phyloP scores from a whole-genome alignment of 2,329 filamentous ascomycete genomes.

The Harringtonia aguacate region DNA sequence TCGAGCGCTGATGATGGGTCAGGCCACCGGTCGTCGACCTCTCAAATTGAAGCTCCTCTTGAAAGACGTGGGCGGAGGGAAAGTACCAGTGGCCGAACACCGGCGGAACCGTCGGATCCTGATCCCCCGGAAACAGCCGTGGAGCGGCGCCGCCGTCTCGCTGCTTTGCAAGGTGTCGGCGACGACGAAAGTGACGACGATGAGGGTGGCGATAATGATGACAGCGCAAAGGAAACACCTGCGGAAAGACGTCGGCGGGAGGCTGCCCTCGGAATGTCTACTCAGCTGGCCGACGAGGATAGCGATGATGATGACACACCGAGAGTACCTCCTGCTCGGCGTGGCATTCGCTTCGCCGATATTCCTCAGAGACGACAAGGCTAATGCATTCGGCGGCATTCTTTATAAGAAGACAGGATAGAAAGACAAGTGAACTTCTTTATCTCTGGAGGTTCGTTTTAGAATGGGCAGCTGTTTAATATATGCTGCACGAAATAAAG shows the following conservation, averaged over 20 bases:
- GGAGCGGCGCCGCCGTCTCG: conserved; percentile 55
- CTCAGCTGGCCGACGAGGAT: conserved; percentile 30
- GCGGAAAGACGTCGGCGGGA: conserved; percentile 65
- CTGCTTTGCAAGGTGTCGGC: conserved; percentile 33
- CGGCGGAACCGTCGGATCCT: not conserved
- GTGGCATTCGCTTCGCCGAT: conserved; percentile 54
- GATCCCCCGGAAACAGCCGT: conserved; percentile 51
- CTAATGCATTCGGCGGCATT: not conserved
- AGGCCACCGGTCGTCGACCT: conserved; percentile 2
- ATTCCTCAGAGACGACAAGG: conserved; percentile 13
- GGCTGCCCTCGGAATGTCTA: conserved; percentile 56
- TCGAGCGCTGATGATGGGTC: not conserved
- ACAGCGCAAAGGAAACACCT: conserved; percentile 46
- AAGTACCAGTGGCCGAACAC: not conserved
- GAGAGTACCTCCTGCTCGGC: conserved; percentile 37
- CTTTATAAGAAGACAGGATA: not conserved
- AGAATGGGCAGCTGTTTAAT: too few relatives aligned
- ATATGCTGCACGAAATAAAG: too few relatives aligned
- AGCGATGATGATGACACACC: conserved; percentile 49
- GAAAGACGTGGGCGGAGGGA: not conserved
- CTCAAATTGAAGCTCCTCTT: not conserved
- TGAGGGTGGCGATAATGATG: conserved; percentile 28
- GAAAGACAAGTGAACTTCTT: too few relatives aligned
- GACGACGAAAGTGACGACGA: conserved; percentile 24
- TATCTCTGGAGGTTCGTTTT: too few relatives aligned